phyloP scores from a whole-genome alignment of 352 stramenopile genomes.

The Saprolegnia parasitica region DNA sequence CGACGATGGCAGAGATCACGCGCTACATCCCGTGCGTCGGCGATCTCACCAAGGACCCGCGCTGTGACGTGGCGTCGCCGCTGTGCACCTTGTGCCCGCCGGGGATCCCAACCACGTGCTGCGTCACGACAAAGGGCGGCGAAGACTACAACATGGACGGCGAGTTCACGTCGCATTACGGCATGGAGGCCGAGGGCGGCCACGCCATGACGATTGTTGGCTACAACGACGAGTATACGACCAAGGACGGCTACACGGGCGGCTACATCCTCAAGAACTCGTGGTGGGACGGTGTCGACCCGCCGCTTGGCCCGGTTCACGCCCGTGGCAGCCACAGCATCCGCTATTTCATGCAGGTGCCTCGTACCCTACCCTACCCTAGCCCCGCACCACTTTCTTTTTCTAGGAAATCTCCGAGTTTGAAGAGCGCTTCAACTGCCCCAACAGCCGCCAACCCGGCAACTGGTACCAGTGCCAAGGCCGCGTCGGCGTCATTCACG shows the following conservation, averaged over 20 bases:
- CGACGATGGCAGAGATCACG: conserved; percentile 50
- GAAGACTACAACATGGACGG: conserved; percentile 71
- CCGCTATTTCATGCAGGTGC: conserved; percentile 57
- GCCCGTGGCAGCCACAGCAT: conserved; percentile 61
- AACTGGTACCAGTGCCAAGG: conserved; percentile 74
- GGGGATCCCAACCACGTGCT: conserved; percentile 42
- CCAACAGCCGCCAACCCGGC: conserved; percentile 62
- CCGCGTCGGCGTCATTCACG: conserved; percentile 46
- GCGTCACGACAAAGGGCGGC: conserved; percentile 39
- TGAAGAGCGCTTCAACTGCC: conserved; percentile 62
- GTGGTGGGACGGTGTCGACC: conserved; percentile 66
- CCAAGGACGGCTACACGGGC: conserved; percentile 53
- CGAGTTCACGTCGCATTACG: conserved; percentile 51
- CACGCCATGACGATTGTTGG: conserved; percentile 66
- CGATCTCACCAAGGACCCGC: conserved; percentile 40
- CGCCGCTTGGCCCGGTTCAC: conserved; percentile 48
- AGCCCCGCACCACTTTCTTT: background rate
- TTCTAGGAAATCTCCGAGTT: conserved; percentile 50
- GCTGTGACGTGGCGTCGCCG: conserved; percentile 47
- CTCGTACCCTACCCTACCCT: background rate
- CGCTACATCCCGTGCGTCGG: conserved; percentile 63
- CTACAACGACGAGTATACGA: conserved; percentile 62
- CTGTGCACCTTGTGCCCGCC: conserved; percentile 50
- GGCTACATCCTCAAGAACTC: conserved; percentile 79
- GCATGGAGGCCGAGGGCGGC: conserved; percentile 50